A percentile compares a stretch with the other conserved stretches of the same genome.
Evolutionary conservation across 2,329 filamentous ascomycete genomes (phyloP).

Genomic region (Tympanopsis confertula): DNA sequence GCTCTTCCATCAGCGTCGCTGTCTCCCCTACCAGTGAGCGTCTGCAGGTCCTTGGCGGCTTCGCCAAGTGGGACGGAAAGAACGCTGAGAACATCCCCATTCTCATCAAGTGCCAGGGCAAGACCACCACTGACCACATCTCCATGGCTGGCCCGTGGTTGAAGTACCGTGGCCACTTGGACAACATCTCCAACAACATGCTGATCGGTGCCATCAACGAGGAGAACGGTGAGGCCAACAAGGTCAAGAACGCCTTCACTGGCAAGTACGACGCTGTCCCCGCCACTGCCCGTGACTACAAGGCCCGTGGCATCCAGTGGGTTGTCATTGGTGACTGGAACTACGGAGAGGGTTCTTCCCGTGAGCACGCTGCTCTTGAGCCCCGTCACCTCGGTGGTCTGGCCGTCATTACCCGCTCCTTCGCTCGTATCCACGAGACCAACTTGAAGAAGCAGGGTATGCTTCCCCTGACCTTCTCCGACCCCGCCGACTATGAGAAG

Average conservation of each 20-base stretch:
- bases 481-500: conserved; percentile 68
- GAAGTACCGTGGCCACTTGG: conserved; percentile 67
- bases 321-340: conserved; percentile 73
- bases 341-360: conserved; percentile 66
- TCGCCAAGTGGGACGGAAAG: conserved; percentile 60
- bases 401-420: conserved; percentile 62
- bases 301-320: conserved; percentile 54
- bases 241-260: conserved; percentile 61
- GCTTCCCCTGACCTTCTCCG: conserved; percentile 63
- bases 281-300: conserved; percentile 66
- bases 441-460: conserved; percentile 81
- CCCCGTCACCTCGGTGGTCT: conserved; percentile 66
- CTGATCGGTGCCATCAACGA: conserved; percentile 65
- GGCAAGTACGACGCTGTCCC: conserved; percentile 59
- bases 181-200: conserved; percentile 78
- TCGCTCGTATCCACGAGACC: conserved; percentile 74
- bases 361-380: conserved; percentile 69
- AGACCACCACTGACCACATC: conserved; percentile 71
- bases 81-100: conserved; percentile 56
- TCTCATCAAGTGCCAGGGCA: conserved; percentile 65
- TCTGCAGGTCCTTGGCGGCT: conserved; percentile 60
- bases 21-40: conserved; percentile 62
- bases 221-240: conserved; percentile 67
- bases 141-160: conserved; percentile 70
- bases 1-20: conserved; percentile 44